Percentiles rank a stretch among this genome's conserved stretches.
phyloP scores from a whole-genome alignment of 192 early-diverging fungal species.

The Coemansia sp. region DNA sequence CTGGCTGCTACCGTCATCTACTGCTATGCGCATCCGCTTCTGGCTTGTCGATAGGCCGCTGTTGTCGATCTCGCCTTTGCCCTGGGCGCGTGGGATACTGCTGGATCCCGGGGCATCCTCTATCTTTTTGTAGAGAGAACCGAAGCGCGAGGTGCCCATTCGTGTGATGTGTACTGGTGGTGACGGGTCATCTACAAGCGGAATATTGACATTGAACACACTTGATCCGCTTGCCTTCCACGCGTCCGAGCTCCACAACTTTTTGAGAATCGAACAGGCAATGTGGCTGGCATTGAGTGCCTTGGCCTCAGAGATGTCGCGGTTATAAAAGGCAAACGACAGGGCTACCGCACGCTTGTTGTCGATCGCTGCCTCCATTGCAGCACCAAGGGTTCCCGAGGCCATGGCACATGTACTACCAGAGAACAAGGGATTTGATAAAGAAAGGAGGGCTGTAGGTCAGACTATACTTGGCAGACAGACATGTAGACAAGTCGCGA shows the following conservation, averaged over 20 bases:
- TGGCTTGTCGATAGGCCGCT: not conserved
- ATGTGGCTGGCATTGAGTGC: constrained; percentile 7
- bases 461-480: no score
- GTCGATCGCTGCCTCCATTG: constrained; percentile 19
- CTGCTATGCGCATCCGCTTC: constrained; percentile 6
- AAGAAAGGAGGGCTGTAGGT: no score
- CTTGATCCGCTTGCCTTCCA: constrained; percentile 1
- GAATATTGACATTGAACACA: constrained; percentile 24
- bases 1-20: constrained; percentile 4
- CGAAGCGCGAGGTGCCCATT: constrained; percentile 14
- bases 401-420: constrained; percentile 21
- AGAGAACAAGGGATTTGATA: no score
- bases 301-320: constrained; percentile 17
- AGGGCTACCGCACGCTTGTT: constrained; percentile 7
- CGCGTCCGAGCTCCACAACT: constrained; percentile 13
- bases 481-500: no score
- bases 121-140: constrained; percentile 11
- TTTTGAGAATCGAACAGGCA: constrained; percentile 10
- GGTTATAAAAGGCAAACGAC: constrained; percentile 23
- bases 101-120: not conserved
- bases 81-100: no score
- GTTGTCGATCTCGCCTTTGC: not conserved
- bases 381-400: constrained; percentile 22
- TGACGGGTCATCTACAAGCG: not conserved
- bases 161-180: constrained; percentile 9